A percentile compares a stretch with the other conserved stretches of the same genome.
These are phyloP conservation scores for Ambrosiella beaveri DNA, from an alignment of 2,329 filamentous ascomycete genomes.

Conservation along the genomic window DNA sequence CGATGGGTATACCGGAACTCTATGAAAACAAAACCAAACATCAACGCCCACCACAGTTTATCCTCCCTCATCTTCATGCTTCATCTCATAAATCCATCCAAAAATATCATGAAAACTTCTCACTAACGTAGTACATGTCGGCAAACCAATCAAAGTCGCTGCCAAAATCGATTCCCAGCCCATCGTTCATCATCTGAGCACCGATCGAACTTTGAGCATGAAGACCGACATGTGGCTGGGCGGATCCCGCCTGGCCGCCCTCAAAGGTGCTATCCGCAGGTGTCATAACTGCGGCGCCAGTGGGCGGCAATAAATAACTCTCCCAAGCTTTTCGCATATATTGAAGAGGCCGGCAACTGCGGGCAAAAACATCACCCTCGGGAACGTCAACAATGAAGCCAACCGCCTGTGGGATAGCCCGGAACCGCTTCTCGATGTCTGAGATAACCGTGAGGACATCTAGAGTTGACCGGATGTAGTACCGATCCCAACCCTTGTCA, in stretches of 20 bases:
- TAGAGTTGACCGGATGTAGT: slow-evolving; percentile 2
- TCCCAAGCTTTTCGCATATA: slow-evolving; percentile 12
- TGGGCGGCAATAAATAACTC: slow-evolving; percentile 18
- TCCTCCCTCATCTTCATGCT: not conserved
- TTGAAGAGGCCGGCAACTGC: slow-evolving; percentile 6
- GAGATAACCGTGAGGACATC: slow-evolving; percentile 8
- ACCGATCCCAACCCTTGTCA: slow-evolving; percentile 10
- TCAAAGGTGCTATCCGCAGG: slow-evolving; percentile 20
- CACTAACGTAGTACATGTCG: slow-evolving; percentile 9
- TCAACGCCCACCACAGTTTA: not conserved
- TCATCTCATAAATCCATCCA: not conserved
- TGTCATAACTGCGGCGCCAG: slow-evolving; percentile 17
- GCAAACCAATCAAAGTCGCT: slow-evolving; percentile 13
- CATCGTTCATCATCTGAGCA: not conserved
- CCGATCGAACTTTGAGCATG: not conserved
- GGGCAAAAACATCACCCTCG: slow-evolving; percentile 8
- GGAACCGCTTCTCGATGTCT: slow-evolving; percentile 3
- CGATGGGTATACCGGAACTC: slow-evolving; percentile 1
- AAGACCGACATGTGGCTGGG: not conserved
- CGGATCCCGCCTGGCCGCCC: slow-evolving; percentile 16
- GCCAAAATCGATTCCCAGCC: slow-evolving; percentile 8
- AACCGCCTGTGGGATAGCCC: not conserved
- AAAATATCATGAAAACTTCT: slow-evolving; percentile 1
- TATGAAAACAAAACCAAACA: not conserved
- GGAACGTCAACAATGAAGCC: slow-evolving; percentile 6